These are phyloP conservation scores for Corylus avellana DNA, from an alignment of 306 rosid species.

Conservation along the genomic window DNA sequence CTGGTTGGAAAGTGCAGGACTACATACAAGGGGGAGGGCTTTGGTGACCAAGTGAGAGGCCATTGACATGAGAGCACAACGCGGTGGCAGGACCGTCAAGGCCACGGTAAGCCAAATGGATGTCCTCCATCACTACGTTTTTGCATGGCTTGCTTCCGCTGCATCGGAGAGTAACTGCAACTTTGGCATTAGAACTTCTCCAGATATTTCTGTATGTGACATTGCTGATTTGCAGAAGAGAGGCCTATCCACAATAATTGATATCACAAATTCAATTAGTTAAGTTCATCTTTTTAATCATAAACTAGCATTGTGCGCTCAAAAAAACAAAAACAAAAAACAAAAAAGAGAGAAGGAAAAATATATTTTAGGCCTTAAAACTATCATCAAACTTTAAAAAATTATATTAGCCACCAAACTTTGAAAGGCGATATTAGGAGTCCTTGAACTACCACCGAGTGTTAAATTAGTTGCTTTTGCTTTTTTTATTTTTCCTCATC, in stretches of 20 bases:
- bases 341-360: no score
- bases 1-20: not conserved
- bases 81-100: not conserved
- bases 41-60: conserved; percentile 53
- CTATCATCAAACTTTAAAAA: no score
- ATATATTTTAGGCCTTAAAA: no score
- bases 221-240: conserved; percentile 54
- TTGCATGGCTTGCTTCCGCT: conserved; percentile 56
- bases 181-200: conserved; percentile 42
- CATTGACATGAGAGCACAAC: conserved; percentile 38
- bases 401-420: no score
- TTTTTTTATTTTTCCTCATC: no score
- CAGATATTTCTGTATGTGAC: conserved; percentile 46
- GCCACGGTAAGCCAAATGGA: conserved; percentile 27
- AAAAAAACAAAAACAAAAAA: no score
- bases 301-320: no score
- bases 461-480: no score
- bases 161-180: conserved; percentile 46
- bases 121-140: conserved; percentile 35
- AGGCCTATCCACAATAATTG: conserved; percentile 30
- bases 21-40: conserved; percentile 47
- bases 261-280: not conserved
- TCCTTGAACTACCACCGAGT: no score
- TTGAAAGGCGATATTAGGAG: no score
- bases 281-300: no score